A percentile compares a stretch with the other conserved stretches of the same genome.
Evolutionary conservation across 75 land plant species (phyloP).

Genomic region (Larix kaempferi): DNA sequence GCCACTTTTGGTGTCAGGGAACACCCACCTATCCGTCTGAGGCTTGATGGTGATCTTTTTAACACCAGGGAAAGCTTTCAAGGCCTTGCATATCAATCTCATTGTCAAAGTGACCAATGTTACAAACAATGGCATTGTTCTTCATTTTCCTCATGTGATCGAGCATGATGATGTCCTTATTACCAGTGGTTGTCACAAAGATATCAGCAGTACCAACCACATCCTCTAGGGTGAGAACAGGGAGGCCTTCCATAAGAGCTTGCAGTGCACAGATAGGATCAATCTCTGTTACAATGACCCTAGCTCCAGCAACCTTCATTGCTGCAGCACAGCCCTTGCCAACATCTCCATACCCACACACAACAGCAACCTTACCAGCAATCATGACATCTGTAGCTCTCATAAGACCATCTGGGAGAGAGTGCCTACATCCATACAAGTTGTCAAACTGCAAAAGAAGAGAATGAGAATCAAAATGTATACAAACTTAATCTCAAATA

Average conservation of each 20-base stretch:
- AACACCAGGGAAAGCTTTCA: slow-evolving; percentile 22
- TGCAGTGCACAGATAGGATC: slow-evolving; percentile 95
- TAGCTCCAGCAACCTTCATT: slow-evolving; percentile 83
- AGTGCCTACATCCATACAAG: slow-evolving; percentile 87
- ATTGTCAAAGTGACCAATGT: slow-evolving; percentile 45
- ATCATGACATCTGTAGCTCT: slow-evolving; percentile 93
- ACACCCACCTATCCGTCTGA: slow-evolving; percentile 92
- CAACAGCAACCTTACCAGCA: slow-evolving; percentile 82
- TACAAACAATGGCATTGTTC: slow-evolving; percentile 68
- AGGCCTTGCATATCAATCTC: slow-evolving; percentile 45
- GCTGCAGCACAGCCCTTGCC: slow-evolving; percentile 94
- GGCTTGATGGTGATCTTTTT: slow-evolving; percentile 94
- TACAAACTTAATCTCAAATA: background rate
- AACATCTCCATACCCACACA: slow-evolving; percentile 92
- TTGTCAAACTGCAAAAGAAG: slow-evolving; percentile 70
- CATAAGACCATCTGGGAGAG: slow-evolving; percentile 84
- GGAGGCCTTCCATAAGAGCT: slow-evolving; percentile 24
- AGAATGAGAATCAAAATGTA: background rate
- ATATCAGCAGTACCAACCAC: slow-evolving; percentile 74
- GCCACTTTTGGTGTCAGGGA: slow-evolving; percentile 80
- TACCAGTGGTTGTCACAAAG: slow-evolving; percentile 90
- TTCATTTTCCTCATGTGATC: slow-evolving; percentile 91
- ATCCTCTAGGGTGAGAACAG: slow-evolving; percentile 67
- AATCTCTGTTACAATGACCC: slow-evolving; percentile 90
- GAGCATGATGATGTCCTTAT: slow-evolving; percentile 98